Conservation (phyloP, 352 stramenopile genomes). For the Phytophthora sojae region DNA sequence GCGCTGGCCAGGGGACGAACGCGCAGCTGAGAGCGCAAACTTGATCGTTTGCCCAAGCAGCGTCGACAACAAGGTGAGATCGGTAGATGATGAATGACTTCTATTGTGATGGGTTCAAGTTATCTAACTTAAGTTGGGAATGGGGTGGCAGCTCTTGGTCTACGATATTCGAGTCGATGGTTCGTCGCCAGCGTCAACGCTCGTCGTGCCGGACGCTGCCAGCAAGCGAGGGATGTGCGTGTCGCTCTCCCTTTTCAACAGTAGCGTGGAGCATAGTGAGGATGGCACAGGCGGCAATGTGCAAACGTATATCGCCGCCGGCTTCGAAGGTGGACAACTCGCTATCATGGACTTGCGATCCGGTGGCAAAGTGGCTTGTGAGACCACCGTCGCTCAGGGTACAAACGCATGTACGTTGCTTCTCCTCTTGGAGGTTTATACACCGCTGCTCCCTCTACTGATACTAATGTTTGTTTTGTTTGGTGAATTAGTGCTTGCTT, state of each 20-base stretch:
- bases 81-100: neutral
- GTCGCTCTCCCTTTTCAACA: conserved; percentile 48
- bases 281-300: conserved; percentile 20
- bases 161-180: conserved; percentile 50
- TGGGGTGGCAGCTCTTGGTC: conserved; percentile 45
- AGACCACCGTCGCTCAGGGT: conserved; percentile 54
- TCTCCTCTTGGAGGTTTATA: neutral
- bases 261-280: conserved; percentile 27
- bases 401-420: conserved; percentile 60
- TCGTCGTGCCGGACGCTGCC: conserved; percentile 38
- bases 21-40: conserved; percentile 7
- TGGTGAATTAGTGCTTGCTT: conserved; percentile 62
- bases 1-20: conserved; percentile 41
- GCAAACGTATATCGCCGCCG: conserved; percentile 59
- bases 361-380: conserved; percentile 53
- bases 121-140: conserved; percentile 12
- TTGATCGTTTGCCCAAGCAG: conserved; percentile 58
- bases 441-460: neutral
- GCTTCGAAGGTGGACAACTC: conserved; percentile 79
- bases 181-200: conserved; percentile 35
- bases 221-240: conserved; percentile 62
- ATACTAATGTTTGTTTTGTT: conserved; percentile 13
- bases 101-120: neutral
- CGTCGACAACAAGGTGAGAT: conserved; percentile 46
- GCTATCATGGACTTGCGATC: conserved; percentile 69